Evolutionary conservation across 2,329 filamentous ascomycete species (phyloP).

Genomic region (Coniosporium tulheliwenetii): DNA sequence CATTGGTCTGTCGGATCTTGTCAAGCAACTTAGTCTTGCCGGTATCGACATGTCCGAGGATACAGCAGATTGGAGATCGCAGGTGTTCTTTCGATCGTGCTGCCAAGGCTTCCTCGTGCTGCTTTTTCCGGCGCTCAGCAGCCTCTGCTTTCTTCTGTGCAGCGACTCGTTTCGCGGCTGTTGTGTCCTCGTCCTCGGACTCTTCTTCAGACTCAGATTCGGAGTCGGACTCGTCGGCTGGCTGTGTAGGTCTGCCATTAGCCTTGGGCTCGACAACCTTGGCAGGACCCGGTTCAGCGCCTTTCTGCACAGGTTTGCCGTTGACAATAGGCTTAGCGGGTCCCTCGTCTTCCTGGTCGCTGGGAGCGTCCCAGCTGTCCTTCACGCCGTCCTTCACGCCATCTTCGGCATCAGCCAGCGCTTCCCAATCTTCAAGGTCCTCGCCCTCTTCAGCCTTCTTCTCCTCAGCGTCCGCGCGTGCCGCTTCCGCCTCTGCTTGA

Average conservation of each 20-base stretch:
- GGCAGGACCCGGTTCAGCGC: conserved; percentile 11
- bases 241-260: conserved; percentile 7
- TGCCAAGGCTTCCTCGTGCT: conserved; percentile 80
- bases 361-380: conserved; percentile 87
- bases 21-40: conserved; percentile 99
- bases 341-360: conserved; percentile 48
- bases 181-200: conserved; percentile 42
- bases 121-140: conserved; percentile 73
- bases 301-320: conserved; percentile 16
- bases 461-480: conserved; percentile 51
- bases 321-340: conserved; percentile 17
- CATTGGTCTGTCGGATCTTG: conserved; percentile 96
- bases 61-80: conserved; percentile 97
- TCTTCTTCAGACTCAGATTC: conserved; percentile 33
- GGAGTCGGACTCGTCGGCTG: conserved; percentile 16
- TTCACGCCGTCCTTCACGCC: conserved; percentile 50
- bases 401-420: conserved; percentile 51
- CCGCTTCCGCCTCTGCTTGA: conserved; percentile 62
- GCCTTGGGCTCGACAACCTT: conserved; percentile 8
- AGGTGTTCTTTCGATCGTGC: conserved; percentile 88
- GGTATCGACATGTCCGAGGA: conserved; percentile 98
- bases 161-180: conserved; percentile 57
- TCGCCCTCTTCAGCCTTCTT: conserved; percentile 46
- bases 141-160: conserved; percentile 75
- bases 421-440: conserved; percentile 73